phyloP scores from a whole-genome alignment of 139 green algal species.

The Ettlia oleoabundans region DNA sequence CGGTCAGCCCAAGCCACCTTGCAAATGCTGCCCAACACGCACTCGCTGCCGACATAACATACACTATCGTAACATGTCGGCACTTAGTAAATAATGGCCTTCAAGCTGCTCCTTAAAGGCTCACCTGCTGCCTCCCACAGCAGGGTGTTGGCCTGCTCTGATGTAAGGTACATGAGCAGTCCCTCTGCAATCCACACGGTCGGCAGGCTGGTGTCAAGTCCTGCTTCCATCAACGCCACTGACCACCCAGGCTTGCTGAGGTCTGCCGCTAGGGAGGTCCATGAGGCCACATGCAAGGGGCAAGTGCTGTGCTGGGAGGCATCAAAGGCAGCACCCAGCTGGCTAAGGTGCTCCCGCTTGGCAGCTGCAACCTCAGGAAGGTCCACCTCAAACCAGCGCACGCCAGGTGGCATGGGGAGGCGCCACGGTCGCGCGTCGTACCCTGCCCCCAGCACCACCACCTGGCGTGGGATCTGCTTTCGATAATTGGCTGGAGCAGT shows the following conservation, averaged over 20 bases:
- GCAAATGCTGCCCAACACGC: no score
- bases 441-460: conserved; percentile 56
- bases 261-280: conserved; percentile 3
- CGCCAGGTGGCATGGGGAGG: conserved; percentile 53
- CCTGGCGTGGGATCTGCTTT: neutral
- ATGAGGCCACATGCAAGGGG: conserved; percentile 8
- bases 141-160: neutral
- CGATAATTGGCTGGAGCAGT: neutral
- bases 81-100: neutral
- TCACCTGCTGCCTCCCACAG: conserved; percentile 18
- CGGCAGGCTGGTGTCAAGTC: conserved; percentile 28
- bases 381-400: conserved; percentile 50
- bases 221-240: neutral
- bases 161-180: conserved; percentile 29
- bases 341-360: conserved; percentile 42
- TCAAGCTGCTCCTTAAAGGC: neutral
- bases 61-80: neutral
- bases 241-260: neutral
- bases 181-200: conserved; percentile 39
- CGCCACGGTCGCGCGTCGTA: conserved; percentile 79
- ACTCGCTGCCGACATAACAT: neutral
- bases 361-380: conserved; percentile 47
- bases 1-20: neutral
- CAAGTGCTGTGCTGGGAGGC: neutral
- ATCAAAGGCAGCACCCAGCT: neutral